Evolutionary conservation across 116 monocot species (phyloP), one percentile per base, ranked within the genome.

Genomic region (Trichopus zeylanicus): DNA sequence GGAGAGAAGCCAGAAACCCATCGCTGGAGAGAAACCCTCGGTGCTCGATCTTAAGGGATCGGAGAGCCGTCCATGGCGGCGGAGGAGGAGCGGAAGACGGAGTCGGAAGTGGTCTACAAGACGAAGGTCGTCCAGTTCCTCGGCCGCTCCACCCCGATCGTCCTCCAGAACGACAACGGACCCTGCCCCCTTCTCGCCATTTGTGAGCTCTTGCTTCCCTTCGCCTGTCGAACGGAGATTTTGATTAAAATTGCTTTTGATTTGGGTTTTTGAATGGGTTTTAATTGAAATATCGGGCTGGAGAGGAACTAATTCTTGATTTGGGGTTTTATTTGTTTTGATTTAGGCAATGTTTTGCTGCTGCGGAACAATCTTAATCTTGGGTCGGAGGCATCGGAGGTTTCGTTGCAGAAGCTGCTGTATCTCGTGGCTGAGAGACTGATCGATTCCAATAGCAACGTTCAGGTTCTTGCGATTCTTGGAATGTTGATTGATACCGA

Each of bases 151-250:
- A 85, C 85, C 7, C 82, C 88, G 20, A 88, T 98, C 74, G 66
- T 98, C 46, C 85, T 91, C 38, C 98, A 91, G 73, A 98, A 98
- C 72, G 98, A 91, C 46, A 98, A 98, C 71, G 98, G 98, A 0
- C 91, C 98, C 1, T 98, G 98, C 63, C 98, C 98, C 31, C 98
- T 91, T 55, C 88, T 98, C 27, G 98, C 92, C 18, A 91, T 98
- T 63, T 98, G 98, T 98, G 61, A 69, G 74, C 42, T 26, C 9
- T 51, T 53, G 31, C 12, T 3, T 42, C 53, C 28, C 28, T 3
- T 11, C 26, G 7, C 9, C 7, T 13, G 6, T 53, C 20, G 15
- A 16, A 6, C 10, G 7, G 34, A 35, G 5, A 6, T 35, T 35
- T 35, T 5, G 34, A 35, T 6, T 35, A 10, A 5, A 35, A 10